Base-by-base conservation (phyloP, 345 rosid genomes). In the Lagerstroemia speciosa region DNA sequence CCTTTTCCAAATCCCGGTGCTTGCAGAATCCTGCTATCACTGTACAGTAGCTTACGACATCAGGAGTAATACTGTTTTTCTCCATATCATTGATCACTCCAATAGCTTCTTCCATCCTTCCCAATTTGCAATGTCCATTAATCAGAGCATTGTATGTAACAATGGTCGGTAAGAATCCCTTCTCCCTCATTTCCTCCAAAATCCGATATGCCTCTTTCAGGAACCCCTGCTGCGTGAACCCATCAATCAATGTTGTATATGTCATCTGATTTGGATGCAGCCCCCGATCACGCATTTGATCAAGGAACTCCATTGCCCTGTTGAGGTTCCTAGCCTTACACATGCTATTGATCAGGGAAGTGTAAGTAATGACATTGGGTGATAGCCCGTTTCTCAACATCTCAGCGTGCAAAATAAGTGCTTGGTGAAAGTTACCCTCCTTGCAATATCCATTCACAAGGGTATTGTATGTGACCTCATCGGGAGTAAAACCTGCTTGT, bases 41-140 rank as follows among this genome's bases (percentile, higher is more conserved):
- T 2, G 95, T 90, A 73, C 95, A 85, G 65, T 92, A 92, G 77
- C 95, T 92, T 64, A 88, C 95, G 24, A 90, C 83, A 74, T 92
- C 95, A 0, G 96, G 96, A 45, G 69, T 50, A 38, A 90, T 69
- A 46, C 95, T 93, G 78, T 84, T 82, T 72, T 61, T 68, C 52
- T 65, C 81, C 93, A 92, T 90, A 29, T 79, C 83, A 29, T 36
- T 78, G 2, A 92, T 73, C 52, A 92, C 69, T 52, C 71, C 75
- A 6, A 74, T 61, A 29, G 91, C 95, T 74, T 82, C 93, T 61
- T 85, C 95, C 76, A 88, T 79, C 69, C 77, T 84, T 45, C 96
- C 93, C 71, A 74, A 65, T 24, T 79, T 64, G 75, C 96, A 88
- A 71, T 88, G 87, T 32, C 98, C 96, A 57, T 92, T 83, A 60